Percentiles rank a stretch among this genome's conserved stretches.
Conservation (phyloP, 768 basidiomycete species). For the Serendipita sp. region DNA sequence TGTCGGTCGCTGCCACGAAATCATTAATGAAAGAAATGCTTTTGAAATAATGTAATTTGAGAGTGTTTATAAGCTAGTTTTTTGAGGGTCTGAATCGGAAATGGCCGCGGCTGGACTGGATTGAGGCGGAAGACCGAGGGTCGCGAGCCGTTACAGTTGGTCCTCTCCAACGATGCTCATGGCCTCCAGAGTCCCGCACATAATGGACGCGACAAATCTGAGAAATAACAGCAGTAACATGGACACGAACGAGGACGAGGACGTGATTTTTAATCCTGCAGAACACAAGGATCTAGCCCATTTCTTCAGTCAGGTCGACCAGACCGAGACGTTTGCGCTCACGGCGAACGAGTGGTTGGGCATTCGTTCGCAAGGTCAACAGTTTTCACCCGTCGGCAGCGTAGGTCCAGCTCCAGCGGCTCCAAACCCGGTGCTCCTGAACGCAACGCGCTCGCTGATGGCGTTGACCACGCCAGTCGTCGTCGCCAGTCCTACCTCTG, state of each 20-base stretch:
- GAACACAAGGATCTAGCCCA: conserved; percentile 5
- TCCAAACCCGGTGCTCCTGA: neutral
- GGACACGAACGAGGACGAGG: neutral
- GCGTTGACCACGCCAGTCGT: neutral
- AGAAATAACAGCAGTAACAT: neutral
- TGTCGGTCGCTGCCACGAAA: too few relatives aligned
- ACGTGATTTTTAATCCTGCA: neutral
- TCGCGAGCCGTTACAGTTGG: neutral
- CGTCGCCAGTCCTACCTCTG: neutral
- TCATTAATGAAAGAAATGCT: too few relatives aligned
- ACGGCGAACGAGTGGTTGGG: conserved; percentile 5
- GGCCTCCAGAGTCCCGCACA: neutral
- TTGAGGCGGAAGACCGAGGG: neutral
- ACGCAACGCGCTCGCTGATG: conserved; percentile 1
- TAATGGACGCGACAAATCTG: neutral
- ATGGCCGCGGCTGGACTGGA: neutral
- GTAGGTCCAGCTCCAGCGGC: neutral
- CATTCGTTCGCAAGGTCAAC: neutral
- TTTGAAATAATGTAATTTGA: too few relatives aligned
- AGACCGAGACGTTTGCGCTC: conserved; percentile 1
- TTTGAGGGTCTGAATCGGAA: neutral
- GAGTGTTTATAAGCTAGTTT: neutral
- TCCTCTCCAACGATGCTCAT: conserved; percentile 1
- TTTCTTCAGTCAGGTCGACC: conserved; percentile 1
- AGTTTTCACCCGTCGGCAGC: conserved; percentile 2